Conservation (phyloP, 495 filamentous ascomycete genomes). For the Alectoria sarmentosa region DNA sequence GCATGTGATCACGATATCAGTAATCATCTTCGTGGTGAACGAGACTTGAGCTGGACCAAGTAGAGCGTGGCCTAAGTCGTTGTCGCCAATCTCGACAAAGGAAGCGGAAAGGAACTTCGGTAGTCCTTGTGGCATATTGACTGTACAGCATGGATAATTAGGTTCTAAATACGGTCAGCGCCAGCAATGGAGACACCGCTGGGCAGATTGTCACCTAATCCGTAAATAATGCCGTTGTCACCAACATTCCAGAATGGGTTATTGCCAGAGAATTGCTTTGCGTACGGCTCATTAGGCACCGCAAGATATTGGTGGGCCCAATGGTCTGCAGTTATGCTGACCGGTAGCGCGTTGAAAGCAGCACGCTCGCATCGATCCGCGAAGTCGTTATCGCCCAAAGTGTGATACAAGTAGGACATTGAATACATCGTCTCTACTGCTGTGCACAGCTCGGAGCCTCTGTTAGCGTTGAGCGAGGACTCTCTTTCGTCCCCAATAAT, state of each 20-base stretch:
- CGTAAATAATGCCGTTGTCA: constrained; percentile 38
- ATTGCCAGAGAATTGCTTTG: constrained; percentile 35
- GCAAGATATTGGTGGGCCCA: constrained; percentile 57
- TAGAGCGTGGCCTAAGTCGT: constrained; percentile 25
- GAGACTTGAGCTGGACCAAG: constrained; percentile 28
- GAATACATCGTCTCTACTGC: constrained; percentile 41
- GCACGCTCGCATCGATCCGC: constrained; percentile 51
- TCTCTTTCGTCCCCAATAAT: constrained; percentile 37
- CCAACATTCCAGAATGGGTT: constrained; percentile 48
- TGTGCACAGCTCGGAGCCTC: constrained; percentile 38
- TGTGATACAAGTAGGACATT: constrained; percentile 37
- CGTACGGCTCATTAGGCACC: constrained; percentile 50
- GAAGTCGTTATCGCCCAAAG: constrained; percentile 41
- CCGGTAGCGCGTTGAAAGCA: constrained; percentile 55
- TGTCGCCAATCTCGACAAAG: constrained; percentile 26
- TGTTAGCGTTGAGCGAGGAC: constrained; percentile 30
- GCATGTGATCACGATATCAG: constrained; percentile 29
- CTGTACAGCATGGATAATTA: constrained; percentile 53
- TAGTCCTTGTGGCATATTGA: constrained; percentile 55
- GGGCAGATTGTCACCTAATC: constrained; percentile 31
- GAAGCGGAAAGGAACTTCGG: constrained; percentile 48
- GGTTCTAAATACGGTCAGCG: constrained; percentile 26
- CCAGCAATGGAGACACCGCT: constrained; percentile 16
- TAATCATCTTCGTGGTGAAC: constrained; percentile 22
- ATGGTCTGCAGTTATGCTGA: constrained; percentile 48